phyloP scores from a whole-genome alignment of 2,329 filamentous ascomycete species.

The Lasiodiplodia citricola region DNA sequence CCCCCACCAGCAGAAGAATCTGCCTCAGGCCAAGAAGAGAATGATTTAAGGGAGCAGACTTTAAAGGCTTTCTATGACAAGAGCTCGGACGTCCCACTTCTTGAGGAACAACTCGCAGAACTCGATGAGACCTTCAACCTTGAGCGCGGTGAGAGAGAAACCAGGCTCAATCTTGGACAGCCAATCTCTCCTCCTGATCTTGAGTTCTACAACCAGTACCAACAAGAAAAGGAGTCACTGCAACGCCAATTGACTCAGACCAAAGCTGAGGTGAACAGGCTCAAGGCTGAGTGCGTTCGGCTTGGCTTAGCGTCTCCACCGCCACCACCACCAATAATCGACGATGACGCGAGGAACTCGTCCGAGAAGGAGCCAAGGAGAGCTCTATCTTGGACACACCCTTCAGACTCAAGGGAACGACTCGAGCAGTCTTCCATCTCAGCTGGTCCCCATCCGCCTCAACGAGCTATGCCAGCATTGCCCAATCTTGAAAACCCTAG shows the following conservation, averaged over 20 bases:
- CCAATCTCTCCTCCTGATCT: slow-evolving; percentile 19
- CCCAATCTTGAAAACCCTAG: neutral
- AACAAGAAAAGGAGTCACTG: neutral
- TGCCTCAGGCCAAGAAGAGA: neutral
- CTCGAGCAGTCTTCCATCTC: slow-evolving; percentile 1
- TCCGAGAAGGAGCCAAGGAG: neutral
- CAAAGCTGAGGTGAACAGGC: neutral
- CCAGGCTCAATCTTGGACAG: slow-evolving; percentile 7
- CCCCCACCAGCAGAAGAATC: neutral
- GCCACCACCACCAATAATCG: neutral
- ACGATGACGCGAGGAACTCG: neutral
- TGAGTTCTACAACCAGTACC: slow-evolving; percentile 22
- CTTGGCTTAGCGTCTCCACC: neutral
- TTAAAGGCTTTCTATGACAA: slow-evolving; percentile 16
- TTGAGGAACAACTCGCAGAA: slow-evolving; percentile 11
- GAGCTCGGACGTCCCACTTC: slow-evolving; percentile 11
- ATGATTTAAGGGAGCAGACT: neutral
- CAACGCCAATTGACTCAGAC: neutral
- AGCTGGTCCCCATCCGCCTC: neutral
- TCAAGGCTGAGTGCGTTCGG: neutral
- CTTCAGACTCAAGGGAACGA: neutral
- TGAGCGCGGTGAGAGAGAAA: slow-evolving; percentile 16
- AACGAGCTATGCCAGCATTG: neutral
- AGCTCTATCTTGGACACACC: neutral
- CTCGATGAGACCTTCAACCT: slow-evolving; percentile 7